These are phyloP conservation scores for Rhodotorula graminis DNA, from an alignment of 768 basidiomycete species.

Conservation along the genomic window DNA sequence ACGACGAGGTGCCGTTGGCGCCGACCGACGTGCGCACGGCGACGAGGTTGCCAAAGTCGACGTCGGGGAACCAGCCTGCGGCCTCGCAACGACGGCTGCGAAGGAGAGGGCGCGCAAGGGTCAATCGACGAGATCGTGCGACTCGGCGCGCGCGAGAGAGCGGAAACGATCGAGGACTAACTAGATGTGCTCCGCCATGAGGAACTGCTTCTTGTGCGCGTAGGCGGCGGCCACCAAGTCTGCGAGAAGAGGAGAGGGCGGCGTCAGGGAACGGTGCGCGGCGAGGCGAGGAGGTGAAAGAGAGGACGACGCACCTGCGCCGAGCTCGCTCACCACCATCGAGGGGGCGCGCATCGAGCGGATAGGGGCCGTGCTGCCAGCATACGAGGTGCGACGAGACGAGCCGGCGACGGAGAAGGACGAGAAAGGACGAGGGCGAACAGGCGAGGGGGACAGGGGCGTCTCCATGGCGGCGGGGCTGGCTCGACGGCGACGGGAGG, in stretches of 20 bases:
- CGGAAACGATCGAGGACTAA: background rate
- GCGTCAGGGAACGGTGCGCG: no score
- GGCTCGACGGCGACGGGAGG: no score
- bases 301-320: background rate
- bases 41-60: constrained; percentile 28
- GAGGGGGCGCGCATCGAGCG: constrained; percentile 14
- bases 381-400: constrained; percentile 4
- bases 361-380: background rate
- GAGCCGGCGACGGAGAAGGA: background rate
- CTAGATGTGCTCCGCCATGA: constrained; percentile 23
- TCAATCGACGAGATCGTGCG: no score
- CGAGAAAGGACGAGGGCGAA: background rate
- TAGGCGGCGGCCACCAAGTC: constrained; percentile 8
- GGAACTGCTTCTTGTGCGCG: constrained; percentile 15
- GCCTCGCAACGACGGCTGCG: constrained; percentile 22
- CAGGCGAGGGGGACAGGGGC: background rate
- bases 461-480: background rate
- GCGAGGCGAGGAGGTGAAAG: background rate
- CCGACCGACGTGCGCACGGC: constrained; percentile 26
- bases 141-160: no score
- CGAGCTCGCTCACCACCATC: constrained; percentile 10
- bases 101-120: background rate
- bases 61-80: constrained; percentile 28
- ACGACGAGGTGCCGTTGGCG: constrained; percentile 14
- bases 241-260: background rate